Evolutionary conservation across 495 filamentous ascomycete genomes (phyloP).

Genomic region (Penicillium bovifimosum): DNA sequence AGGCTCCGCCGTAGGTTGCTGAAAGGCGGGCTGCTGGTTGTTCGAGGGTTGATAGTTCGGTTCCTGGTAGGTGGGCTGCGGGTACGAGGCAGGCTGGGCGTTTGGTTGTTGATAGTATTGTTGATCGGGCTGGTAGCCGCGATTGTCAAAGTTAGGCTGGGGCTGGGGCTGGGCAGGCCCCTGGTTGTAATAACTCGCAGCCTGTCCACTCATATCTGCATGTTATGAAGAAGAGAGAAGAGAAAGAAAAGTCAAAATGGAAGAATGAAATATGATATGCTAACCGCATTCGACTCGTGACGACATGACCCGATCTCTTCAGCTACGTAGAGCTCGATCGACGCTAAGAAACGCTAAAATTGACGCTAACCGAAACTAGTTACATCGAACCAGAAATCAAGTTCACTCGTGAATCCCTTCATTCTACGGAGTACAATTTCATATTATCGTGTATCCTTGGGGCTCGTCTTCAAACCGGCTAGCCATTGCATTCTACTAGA

Average conservation of each 20-base stretch:
- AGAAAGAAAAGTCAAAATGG: not conserved
- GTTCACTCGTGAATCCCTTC: not conserved
- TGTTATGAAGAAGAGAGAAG: not conserved
- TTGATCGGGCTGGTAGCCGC: constrained; percentile 14
- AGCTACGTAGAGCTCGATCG: not conserved
- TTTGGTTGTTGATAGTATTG: constrained; percentile 10
- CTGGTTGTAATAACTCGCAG: constrained; percentile 37
- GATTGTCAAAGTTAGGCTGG: constrained; percentile 6
- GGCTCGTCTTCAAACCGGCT: no score
- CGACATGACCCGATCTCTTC: not conserved
- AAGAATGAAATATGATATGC: not conserved
- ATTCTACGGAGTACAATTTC: no score
- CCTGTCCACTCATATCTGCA: constrained; percentile 41
- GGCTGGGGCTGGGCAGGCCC: constrained; percentile 21
- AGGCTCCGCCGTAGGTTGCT: constrained; percentile 17
- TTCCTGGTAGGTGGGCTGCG: constrained; percentile 12
- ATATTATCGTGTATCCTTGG: no score
- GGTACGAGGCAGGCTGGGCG: not conserved
- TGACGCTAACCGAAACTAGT: not conserved
- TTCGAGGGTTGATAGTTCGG: constrained; percentile 1
- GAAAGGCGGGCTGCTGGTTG: constrained; percentile 13
- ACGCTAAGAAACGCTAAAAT: not conserved
- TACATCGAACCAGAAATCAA: not conserved
- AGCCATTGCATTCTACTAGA: no score
- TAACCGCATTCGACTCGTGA: not conserved